These are phyloP conservation scores for Pilaira anomala DNA, from an alignment of 192 early-diverging fungal species.

Conservation along the genomic window DNA sequence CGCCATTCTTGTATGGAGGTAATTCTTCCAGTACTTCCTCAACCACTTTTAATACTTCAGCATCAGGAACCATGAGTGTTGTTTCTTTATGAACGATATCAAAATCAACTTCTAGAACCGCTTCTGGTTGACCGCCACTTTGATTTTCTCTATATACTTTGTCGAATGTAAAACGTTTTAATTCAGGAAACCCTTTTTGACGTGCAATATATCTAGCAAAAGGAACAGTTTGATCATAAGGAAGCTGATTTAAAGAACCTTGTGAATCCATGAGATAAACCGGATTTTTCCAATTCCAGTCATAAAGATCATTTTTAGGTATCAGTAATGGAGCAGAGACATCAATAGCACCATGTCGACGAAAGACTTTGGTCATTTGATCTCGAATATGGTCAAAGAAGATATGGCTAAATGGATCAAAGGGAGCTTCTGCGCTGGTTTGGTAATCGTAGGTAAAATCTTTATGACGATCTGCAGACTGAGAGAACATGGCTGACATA, in stretches of 20 bases:
- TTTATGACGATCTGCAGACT: conserved; percentile 74
- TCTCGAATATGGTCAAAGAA: conserved; percentile 69
- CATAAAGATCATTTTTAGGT: conserved; percentile 71
- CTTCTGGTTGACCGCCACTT: conserved; percentile 81
- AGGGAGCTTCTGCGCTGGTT: conserved; percentile 37
- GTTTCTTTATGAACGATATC: conserved; percentile 75
- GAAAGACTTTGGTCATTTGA: conserved; percentile 74
- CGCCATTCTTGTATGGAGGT: conserved; percentile 60
- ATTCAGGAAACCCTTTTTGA: conserved; percentile 56
- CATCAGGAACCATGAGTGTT: conserved; percentile 72
- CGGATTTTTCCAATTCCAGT: conserved; percentile 59
- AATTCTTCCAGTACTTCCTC: conserved; percentile 69
- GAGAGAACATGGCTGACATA: conserved; percentile 77
- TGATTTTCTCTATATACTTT: conserved; percentile 73
- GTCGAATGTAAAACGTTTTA: conserved; percentile 89
- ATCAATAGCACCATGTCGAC: conserved; percentile 81
- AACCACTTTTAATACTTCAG: conserved; percentile 84
- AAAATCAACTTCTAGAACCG: conserved; percentile 81
- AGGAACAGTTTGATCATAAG: conserved; percentile 87
- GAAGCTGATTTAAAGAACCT: conserved; percentile 81
- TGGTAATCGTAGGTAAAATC: conserved; percentile 90
- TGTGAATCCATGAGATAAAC: conserved; percentile 79
- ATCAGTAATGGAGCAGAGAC: conserved; percentile 78
- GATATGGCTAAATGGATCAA: conserved; percentile 60
- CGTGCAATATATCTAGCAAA: conserved; percentile 85